Percentiles rank a stretch among this genome's conserved stretches.
Conservation (phyloP, 495 filamentous ascomycete genomes). For the Entonaema liquescens region DNA sequence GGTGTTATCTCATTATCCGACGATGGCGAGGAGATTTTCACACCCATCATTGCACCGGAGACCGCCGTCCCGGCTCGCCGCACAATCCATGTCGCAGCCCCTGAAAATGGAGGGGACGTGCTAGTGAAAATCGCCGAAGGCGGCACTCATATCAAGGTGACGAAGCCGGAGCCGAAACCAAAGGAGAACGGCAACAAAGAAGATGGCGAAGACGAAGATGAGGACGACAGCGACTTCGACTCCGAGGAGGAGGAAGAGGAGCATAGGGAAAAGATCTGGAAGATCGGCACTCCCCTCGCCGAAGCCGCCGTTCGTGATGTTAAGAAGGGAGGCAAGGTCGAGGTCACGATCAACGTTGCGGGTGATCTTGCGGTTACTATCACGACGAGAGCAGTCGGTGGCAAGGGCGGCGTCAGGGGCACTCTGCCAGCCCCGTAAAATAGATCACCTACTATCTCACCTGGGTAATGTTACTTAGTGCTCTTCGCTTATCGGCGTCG, state of each 20-base stretch:
- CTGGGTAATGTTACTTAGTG: slow-evolving; percentile 1
- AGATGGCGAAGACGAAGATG: slow-evolving; percentile 62
- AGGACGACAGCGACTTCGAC: slow-evolving; percentile 74
- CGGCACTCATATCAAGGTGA: slow-evolving; percentile 85
- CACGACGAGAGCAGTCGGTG: slow-evolving; percentile 84
- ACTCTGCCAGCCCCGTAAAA: slow-evolving; percentile 54
- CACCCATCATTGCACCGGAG: slow-evolving; percentile 79
- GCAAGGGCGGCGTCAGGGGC: slow-evolving; percentile 84
- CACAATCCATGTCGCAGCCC: slow-evolving; percentile 75
- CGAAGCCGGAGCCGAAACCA: slow-evolving; percentile 79
- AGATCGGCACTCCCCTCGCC: slow-evolving; percentile 81
- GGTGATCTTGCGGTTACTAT: slow-evolving; percentile 79
- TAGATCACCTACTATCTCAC: neutral
- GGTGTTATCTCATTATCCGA: slow-evolving; percentile 81
- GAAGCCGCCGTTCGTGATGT: slow-evolving; percentile 84
- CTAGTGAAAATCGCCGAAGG: slow-evolving; percentile 89
- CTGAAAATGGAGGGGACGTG: slow-evolving; percentile 83
- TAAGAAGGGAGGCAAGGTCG: slow-evolving; percentile 89
- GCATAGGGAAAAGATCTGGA: slow-evolving; percentile 89
- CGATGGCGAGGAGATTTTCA: slow-evolving; percentile 70
- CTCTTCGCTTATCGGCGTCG: neutral
- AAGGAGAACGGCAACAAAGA: slow-evolving; percentile 69
- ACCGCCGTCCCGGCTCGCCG: slow-evolving; percentile 91
- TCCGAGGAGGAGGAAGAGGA: slow-evolving; percentile 90
- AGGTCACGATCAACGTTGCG: slow-evolving; percentile 87